These are phyloP conservation scores for Nicotiana sylvestris DNA, from an alignment of 257 asterid species.

Conservation along the genomic window DNA sequence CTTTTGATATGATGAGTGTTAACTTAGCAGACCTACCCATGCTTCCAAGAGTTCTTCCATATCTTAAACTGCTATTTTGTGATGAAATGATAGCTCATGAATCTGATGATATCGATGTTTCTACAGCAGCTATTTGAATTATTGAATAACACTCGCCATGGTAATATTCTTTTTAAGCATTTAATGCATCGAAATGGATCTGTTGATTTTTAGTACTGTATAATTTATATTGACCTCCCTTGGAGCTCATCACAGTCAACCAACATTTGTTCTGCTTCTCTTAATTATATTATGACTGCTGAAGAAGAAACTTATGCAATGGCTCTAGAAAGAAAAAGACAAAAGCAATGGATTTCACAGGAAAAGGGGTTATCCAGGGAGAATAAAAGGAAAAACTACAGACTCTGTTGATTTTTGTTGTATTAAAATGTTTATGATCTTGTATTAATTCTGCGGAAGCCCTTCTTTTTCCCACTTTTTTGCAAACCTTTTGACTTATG, in stretches of 20 bases:
- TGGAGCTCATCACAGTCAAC: neutral
- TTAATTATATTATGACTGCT: too few species aligned
- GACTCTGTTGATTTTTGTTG: too few species aligned
- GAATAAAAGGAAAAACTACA: too few species aligned
- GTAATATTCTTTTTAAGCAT: neutral
- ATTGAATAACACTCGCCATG: neutral
- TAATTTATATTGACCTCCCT: neutral
- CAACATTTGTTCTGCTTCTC: neutral
- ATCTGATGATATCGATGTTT: constrained; percentile 48
- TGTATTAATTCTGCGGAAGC: too few species aligned
- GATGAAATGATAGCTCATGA: constrained; percentile 69
- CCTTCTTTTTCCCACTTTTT: too few species aligned
- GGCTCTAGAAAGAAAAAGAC: too few species aligned
- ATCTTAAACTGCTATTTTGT: constrained; percentile 60
- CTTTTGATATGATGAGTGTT: constrained; percentile 95
- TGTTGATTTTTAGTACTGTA: neutral
- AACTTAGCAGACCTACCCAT: constrained; percentile 73
- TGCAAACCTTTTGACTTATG: too few species aligned
- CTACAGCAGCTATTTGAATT: constrained; percentile 22
- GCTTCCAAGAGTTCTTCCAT: constrained; percentile 75
- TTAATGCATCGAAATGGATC: neutral
- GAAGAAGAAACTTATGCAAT: too few species aligned
- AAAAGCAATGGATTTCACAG: too few species aligned
- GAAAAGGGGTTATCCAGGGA: too few species aligned
- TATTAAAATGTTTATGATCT: too few species aligned